These are phyloP conservation scores for Hymenoscyphus fraxineus DNA, from an alignment of 2,329 filamentous ascomycete species.

Conservation along the genomic window DNA sequence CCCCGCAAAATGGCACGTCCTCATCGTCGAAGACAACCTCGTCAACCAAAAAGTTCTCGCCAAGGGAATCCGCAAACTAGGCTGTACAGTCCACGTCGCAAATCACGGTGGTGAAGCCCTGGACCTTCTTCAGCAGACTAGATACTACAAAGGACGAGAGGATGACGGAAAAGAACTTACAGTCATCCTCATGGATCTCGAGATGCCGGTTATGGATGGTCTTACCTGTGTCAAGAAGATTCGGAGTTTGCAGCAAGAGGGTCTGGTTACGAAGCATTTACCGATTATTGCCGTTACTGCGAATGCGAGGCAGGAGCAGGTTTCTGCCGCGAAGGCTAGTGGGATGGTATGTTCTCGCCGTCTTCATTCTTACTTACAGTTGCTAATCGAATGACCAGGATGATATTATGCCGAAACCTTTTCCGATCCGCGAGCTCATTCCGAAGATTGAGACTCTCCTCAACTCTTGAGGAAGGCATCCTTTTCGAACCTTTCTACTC, in stretches of 20 bases:
- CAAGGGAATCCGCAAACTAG: slow-evolving; percentile 54
- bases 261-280: slow-evolving; percentile 57
- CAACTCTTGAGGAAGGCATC: not conserved
- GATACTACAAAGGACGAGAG: slow-evolving; percentile 76
- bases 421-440: slow-evolving; percentile 63
- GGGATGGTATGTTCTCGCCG: slow-evolving; percentile 57
- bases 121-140: slow-evolving; percentile 66
- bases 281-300: slow-evolving; percentile 74
- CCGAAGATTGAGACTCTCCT: slow-evolving; percentile 56
- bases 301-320: slow-evolving; percentile 70
- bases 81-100: slow-evolving; percentile 57
- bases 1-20: slow-evolving; percentile 63
- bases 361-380: no score
- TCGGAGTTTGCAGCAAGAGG: slow-evolving; percentile 59
- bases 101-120: slow-evolving; percentile 66
- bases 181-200: slow-evolving; percentile 69
- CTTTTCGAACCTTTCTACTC: not conserved
- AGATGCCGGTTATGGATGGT: slow-evolving; percentile 81
- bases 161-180: slow-evolving; percentile 67
- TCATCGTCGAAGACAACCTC: slow-evolving; percentile 78
- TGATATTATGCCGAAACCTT: slow-evolving; percentile 75
- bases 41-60: slow-evolving; percentile 77
- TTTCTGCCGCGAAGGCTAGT: slow-evolving; percentile 63
- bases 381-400: slow-evolving; percentile 43
- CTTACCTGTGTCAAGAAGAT: slow-evolving; percentile 68